Evolutionary conservation across 345 rosid species (phyloP), one percentile per base, ranked within the genome.

Genomic region (Eucalyptus rudis): DNA sequence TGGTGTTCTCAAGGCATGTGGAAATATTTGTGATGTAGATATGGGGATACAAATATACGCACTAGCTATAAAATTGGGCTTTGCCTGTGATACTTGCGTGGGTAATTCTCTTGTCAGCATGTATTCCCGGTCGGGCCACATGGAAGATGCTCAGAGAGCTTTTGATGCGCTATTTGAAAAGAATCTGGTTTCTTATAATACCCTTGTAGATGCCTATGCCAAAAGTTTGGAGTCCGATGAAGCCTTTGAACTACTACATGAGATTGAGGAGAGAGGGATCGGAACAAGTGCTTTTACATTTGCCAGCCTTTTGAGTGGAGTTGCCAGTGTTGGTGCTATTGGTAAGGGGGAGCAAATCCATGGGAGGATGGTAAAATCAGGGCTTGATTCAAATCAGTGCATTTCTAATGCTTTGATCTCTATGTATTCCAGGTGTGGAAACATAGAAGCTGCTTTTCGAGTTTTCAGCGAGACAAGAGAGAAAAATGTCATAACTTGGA

Each of bases 381-480:
- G 95, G 81, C 91, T 93, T 43, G 90, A 91, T 8, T 88, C 90
- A 40, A 95, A 94, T 87, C 91, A 88, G 44, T 91, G 90, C 16
- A 88, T 95, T 79, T 93, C 91, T 86, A 96, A 96, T 84, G 95
- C 98, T 86, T 89, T 96, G 90, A 92, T 96, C 81, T 94, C 96
- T 80, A 94, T 94, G 98, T 95, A 95, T 89, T 94, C 98, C 59
- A 95, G 93, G 90, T 95, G 96, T 16, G 96, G 95, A 90, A 92
- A 93, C 89, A 91, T 95, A 62, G 94, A 95, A 88, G 89, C 94
- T 88, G 96, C 96, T 89, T 94, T 91, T 62, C 92, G 87, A 91
- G 95, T 94, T 91, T 96, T 96, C 88, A 90, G 58, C 17, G 83
- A 91, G 56, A 94, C 94, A 52, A 52, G 66, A 81, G 91, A 93